These are phyloP conservation scores for Alopecurus myosuroides DNA, from an alignment of 176 grass and related monocot species.

Conservation along the genomic window DNA sequence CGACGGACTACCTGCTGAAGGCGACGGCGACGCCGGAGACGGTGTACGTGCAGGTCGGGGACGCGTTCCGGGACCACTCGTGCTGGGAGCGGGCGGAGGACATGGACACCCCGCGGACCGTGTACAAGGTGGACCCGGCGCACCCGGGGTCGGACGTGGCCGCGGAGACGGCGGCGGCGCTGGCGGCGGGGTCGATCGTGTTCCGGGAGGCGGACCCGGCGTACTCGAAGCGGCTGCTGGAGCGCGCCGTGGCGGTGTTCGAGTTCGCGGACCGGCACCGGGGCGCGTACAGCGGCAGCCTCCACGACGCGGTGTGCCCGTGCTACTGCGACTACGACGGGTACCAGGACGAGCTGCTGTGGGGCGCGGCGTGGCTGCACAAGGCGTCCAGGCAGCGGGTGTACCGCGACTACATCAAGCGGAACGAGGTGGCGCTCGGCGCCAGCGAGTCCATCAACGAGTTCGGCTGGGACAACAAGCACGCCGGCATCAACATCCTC, in stretches of 20 bases:
- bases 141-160: conserved; percentile 89
- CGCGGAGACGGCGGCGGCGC: conserved; percentile 78
- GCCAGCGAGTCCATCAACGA: conserved; percentile 72
- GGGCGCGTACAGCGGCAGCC: conserved; percentile 77
- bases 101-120: conserved; percentile 89
- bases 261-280: conserved; percentile 73
- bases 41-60: conserved; percentile 86
- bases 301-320: conserved; percentile 69
- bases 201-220: conserved; percentile 58
- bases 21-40: conserved; percentile 41
- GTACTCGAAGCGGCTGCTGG: conserved; percentile 60
- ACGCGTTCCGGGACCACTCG: conserved; percentile 67
- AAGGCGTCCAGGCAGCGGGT: conserved; percentile 53
- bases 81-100: conserved; percentile 96
- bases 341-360: conserved; percentile 95
- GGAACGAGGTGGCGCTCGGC: conserved; percentile 73
- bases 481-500: conserved; percentile 93
- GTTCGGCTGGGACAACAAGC: conserved; percentile 98
- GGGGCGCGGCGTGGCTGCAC: conserved; percentile 96
- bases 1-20: conserved; percentile 89
- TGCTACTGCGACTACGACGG: conserved; percentile 92
- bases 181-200: conserved; percentile 76
- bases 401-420: conserved; percentile 80
- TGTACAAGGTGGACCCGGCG: conserved; percentile 59
- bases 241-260: conserved; percentile 71